phyloP scores from a whole-genome alignment of 148 eudicot species.

The Vaccinium vitisidaea region DNA sequence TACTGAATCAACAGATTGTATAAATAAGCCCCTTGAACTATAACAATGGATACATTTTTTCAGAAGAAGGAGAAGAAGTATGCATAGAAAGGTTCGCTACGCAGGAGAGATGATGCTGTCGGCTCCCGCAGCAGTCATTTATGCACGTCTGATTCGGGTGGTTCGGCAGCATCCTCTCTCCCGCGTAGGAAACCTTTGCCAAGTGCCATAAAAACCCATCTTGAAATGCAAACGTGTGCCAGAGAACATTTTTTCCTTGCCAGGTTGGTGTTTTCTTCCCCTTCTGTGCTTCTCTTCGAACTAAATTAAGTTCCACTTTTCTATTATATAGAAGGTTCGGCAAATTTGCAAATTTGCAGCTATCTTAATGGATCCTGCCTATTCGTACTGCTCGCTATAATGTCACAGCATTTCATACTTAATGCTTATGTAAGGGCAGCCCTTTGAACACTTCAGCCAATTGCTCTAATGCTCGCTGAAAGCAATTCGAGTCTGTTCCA shows the following conservation, averaged over 20 bases:
- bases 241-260: neutral
- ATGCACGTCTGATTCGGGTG: neutral
- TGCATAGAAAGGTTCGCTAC: conserved; percentile 14
- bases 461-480: neutral
- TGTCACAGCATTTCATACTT: neutral
- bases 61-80: neutral
- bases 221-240: neutral
- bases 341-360: neutral
- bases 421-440: neutral
- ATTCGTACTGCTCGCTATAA: neutral
- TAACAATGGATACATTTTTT: neutral
- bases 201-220: neutral
- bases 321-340: neutral
- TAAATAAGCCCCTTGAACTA: neutral
- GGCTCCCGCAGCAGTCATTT: neutral
- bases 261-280: conserved; percentile 15
- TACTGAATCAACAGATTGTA: neutral
- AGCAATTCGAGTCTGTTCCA: neutral
- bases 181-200: neutral
- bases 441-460: neutral
- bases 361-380: too few species aligned
- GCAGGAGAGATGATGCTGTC: conserved; percentile 20
- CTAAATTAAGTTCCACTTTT: neutral
- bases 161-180: neutral
- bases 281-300: neutral